Evolutionary conservation across 805 yeast species (phyloP).

Genomic region (Clavispora fructus): DNA sequence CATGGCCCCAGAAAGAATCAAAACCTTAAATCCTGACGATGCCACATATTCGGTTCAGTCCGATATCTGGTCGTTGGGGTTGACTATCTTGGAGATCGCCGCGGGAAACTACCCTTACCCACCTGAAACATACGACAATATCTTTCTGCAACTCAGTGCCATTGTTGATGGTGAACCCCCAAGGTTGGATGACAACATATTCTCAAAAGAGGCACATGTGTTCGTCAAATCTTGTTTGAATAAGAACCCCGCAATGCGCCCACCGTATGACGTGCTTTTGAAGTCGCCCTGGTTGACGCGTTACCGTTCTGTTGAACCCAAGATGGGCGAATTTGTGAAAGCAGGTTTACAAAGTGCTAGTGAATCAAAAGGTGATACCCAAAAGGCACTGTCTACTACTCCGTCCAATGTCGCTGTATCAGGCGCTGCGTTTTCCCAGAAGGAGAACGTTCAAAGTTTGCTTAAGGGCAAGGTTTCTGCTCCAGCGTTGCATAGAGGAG

Average conservation of each 20-base stretch:
- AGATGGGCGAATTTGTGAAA: constrained; percentile 26
- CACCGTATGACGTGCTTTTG: constrained; percentile 69
- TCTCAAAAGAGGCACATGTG: constrained; percentile 70
- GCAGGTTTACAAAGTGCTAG: constrained; percentile 8
- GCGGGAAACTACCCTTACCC: constrained; percentile 95
- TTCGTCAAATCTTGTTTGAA: constrained; percentile 75
- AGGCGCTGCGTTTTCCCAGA: constrained; percentile 8
- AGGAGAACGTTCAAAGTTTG: constrained; percentile 35
- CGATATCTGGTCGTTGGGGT: constrained; percentile 93
- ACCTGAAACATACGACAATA: constrained; percentile 84
- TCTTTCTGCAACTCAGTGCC: constrained; percentile 89
- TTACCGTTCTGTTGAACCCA: constrained; percentile 35
- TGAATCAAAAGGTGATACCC: constrained; percentile 1
- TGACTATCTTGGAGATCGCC: constrained; percentile 82
- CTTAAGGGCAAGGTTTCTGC: constrained; percentile 38
- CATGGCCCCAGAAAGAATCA: constrained; percentile 97
- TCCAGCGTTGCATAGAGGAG: constrained; percentile 42
- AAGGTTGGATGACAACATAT: constrained; percentile 25
- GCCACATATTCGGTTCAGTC: constrained; percentile 86
- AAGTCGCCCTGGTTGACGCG: constrained; percentile 78
- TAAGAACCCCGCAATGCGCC: constrained; percentile 77
- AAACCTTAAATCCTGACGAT: constrained; percentile 66
- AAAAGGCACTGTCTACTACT: not conserved
- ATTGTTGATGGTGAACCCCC: constrained; percentile 54
- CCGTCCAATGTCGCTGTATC: constrained; percentile 11